Evolutionary conservation across 139 green algal genomes (phyloP), one percentile per base, ranked within the genome.

Genomic region (Chlorella vulgaris): DNA sequence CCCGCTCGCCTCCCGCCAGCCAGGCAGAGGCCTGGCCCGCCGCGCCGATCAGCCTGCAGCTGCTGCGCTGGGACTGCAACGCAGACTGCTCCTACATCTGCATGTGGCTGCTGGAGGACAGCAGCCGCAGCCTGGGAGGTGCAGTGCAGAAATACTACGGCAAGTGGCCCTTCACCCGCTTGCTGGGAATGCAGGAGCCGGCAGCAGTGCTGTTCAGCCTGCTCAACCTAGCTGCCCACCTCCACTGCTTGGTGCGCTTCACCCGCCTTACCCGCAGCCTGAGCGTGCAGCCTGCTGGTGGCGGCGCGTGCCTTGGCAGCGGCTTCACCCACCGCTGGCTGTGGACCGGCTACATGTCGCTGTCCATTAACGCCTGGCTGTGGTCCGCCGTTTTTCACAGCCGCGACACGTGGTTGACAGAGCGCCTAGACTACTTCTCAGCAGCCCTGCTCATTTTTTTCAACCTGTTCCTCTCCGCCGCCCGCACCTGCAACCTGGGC

Each of bases 141-240:
- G 47, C 33, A 2, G 43, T 63, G 24, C 35, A 80, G 22, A 97
- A 98, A 71, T 98, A 98, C 81, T 90, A 84, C 83, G 94, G 94
- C 82, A 98, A 98, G 74, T 98, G 94, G 94, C 92, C 94, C 1
- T 98, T 98, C 73, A 36, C 58, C 22, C 84, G 94, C 0, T 65
- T 95, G 22, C 22, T 89, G 24, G 94, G 94, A 38, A 80, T 90
- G 66, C 91, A 98, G 83, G 94, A 98, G 85, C 51, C 86, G 0
- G 82, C 85, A 0, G 95, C 91, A 10, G 87, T 95, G 19, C 3
- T 91, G 0, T 91, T 95, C 58, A 95, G 90, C 29, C n/a, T 97
- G 0, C 79, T 83, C 55, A 98, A 98, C 83, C 83, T 97, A 29
- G 79, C 78, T 18, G 90, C 89, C 0, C 91, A 96, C 67, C 42